Percentiles rank a stretch among this genome's conserved stretches.
These are phyloP conservation scores for Aspergillus vadensis DNA, from an alignment of 2,329 filamentous ascomycete genomes.

Conservation along the genomic window DNA sequence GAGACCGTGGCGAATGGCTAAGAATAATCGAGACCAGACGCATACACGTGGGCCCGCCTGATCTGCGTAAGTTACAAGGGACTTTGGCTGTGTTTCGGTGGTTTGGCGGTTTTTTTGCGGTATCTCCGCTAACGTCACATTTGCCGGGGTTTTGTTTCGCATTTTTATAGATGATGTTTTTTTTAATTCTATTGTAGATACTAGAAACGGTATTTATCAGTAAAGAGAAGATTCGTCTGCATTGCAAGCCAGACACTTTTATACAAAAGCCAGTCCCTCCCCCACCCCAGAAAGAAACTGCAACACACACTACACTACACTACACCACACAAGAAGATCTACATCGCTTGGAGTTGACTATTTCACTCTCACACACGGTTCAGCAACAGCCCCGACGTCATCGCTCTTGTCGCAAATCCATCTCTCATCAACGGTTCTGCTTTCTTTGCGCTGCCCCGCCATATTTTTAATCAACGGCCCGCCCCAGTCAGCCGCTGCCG, in stretches of 20 bases:
- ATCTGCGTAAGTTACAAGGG: not conserved
- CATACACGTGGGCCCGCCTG: slow-evolving; percentile 4
- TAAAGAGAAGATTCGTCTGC: not conserved
- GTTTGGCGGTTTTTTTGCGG: not conserved
- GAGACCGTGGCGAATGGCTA: slow-evolving; percentile 11
- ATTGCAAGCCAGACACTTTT: not conserved
- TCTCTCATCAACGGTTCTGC: not conserved
- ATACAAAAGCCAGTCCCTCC: not conserved
- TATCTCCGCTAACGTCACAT: not conserved
- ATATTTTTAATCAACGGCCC: slow-evolving; percentile 24
- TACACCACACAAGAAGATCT: too few species aligned
- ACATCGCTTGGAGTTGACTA: too few species aligned
- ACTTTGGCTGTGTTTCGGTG: not conserved
- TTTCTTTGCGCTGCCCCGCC: slow-evolving; percentile 20
- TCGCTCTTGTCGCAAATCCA: not conserved
- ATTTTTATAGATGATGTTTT: too few species aligned
- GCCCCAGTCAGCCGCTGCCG: slow-evolving; percentile 38
- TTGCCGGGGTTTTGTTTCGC: not conserved
- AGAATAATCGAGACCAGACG: slow-evolving; percentile 6
- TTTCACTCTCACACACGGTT: not conserved
- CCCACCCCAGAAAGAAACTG: not conserved
- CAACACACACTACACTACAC: too few species aligned
- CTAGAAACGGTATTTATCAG: too few species aligned
- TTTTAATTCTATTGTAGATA: too few species aligned
- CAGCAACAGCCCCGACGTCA: slow-evolving; percentile 1